Evolutionary conservation across 495 filamentous ascomycete species (phyloP).

Genomic region (Entonaema liquescens): DNA sequence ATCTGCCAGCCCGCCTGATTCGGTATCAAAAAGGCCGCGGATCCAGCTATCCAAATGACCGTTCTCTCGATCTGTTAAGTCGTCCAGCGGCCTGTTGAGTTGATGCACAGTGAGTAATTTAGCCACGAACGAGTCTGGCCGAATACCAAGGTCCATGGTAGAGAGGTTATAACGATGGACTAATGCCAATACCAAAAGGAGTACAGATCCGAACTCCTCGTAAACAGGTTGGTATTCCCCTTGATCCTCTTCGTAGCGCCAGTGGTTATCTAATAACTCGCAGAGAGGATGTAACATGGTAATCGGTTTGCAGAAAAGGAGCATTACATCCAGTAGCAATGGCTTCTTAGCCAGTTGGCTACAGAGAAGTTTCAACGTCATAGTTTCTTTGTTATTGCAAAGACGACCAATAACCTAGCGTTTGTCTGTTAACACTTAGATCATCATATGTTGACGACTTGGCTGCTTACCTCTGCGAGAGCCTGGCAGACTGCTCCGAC

Average conservation of each 20-base stretch:
- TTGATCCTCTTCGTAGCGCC: slow-evolving; percentile 94
- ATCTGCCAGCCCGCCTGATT: slow-evolving; percentile 76
- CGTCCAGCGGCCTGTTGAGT: slow-evolving; percentile 66
- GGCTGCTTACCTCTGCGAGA: slow-evolving; percentile 73
- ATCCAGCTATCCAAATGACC: slow-evolving; percentile 86
- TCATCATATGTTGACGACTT: not conserved
- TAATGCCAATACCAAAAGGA: slow-evolving; percentile 83
- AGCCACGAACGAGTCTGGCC: slow-evolving; percentile 76
- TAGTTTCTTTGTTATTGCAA: slow-evolving; percentile 85
- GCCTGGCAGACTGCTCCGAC: slow-evolving; percentile 87
- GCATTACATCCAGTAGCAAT: slow-evolving; percentile 80
- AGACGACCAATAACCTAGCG: slow-evolving; percentile 76
- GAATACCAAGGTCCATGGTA: slow-evolving; percentile 70
- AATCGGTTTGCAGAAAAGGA: slow-evolving; percentile 81
- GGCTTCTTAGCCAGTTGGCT: slow-evolving; percentile 80
- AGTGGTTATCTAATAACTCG: slow-evolving; percentile 77
- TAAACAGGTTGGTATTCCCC: slow-evolving; percentile 96
- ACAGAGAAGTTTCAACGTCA: slow-evolving; percentile 87
- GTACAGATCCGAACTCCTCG: slow-evolving; percentile 91
- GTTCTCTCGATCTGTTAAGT: slow-evolving; percentile 76
- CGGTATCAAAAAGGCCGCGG: slow-evolving; percentile 82
- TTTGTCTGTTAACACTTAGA: slow-evolving; percentile 25
- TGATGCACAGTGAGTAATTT: slow-evolving; percentile 74
- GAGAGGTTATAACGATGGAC: slow-evolving; percentile 83
- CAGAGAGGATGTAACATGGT: slow-evolving; percentile 85